Evolutionary conservation across 495 filamentous ascomycete genomes (phyloP).

Genomic region (Xylaria cubensis): DNA sequence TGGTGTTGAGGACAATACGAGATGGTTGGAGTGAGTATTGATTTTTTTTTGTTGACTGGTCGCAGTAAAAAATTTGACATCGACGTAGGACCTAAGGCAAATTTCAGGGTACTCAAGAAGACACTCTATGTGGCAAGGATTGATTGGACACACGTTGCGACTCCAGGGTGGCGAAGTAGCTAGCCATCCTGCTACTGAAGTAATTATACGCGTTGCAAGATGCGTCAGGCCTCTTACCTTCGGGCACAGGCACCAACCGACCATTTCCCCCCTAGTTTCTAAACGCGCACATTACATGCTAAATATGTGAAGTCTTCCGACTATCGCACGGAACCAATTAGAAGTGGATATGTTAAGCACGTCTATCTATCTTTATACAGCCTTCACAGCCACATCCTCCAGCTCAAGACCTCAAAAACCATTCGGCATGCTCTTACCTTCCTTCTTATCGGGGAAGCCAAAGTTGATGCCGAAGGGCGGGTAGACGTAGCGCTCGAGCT

Average conservation of each 20-base stretch:
- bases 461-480: conserved; percentile 79
- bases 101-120: neutral
- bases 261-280: neutral
- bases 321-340: neutral
- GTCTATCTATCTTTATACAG: conserved; percentile 11
- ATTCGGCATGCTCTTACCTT: conserved; percentile 37
- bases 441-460: conserved; percentile 76
- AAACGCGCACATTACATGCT: neutral
- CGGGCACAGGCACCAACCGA: neutral
- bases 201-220: too few species aligned
- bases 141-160: neutral
- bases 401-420: conserved; percentile 23
- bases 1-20: neutral
- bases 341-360: neutral
- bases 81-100: neutral
- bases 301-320: neutral
- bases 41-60: neutral
- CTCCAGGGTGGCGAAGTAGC: too few species aligned
- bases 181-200: too few species aligned
- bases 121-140: neutral
- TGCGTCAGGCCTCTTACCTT: too few species aligned
- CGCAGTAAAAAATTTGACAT: neutral
- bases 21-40: neutral
- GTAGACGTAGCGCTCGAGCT: conserved; percentile 74
- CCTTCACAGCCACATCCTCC: neutral